Evolutionary conservation across 2,329 filamentous ascomycete species (phyloP).

Genomic region (Xylaria sp.): DNA sequence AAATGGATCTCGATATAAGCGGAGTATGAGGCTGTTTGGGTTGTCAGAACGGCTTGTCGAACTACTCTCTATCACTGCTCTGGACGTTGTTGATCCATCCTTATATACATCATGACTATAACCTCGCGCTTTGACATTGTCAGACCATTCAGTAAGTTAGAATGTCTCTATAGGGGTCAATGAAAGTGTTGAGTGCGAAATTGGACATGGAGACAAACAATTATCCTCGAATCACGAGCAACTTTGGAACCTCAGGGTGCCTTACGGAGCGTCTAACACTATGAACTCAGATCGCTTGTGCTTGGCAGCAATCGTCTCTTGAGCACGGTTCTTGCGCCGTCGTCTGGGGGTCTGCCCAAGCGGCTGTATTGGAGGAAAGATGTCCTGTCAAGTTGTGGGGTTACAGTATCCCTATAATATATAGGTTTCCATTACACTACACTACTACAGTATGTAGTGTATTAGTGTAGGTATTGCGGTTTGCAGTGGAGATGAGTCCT

Average conservation of each 20-base stretch:
- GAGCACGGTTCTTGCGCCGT: not conserved
- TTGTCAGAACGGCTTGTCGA: not conserved
- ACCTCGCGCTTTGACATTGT: not conserved
- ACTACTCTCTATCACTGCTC: not conserved
- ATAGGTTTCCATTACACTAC: no score
- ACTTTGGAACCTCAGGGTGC: not conserved
- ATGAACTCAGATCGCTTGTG: not conserved
- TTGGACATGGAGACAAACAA: slow-evolving; percentile 7
- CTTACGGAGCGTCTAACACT: not conserved
- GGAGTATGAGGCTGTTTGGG: not conserved
- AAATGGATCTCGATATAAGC: not conserved
- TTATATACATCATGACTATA: slow-evolving; percentile 17
- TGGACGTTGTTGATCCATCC: not conserved
- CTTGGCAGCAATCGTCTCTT: not conserved
- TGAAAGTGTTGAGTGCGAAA: not conserved
- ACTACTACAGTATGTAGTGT: not conserved
- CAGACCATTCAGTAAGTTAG: not conserved
- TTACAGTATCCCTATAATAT: not conserved
- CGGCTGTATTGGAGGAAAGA: not conserved
- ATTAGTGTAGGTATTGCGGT: not conserved
- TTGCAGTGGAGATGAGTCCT: not conserved
- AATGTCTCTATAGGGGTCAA: slow-evolving; percentile 1
- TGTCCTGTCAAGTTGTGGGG: not conserved
- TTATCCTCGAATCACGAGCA: slow-evolving; percentile 28
- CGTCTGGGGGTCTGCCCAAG: not conserved